Evolutionary conservation across 2,329 filamentous ascomycete species (phyloP).

Genomic region (Fusarium xylarioides): DNA sequence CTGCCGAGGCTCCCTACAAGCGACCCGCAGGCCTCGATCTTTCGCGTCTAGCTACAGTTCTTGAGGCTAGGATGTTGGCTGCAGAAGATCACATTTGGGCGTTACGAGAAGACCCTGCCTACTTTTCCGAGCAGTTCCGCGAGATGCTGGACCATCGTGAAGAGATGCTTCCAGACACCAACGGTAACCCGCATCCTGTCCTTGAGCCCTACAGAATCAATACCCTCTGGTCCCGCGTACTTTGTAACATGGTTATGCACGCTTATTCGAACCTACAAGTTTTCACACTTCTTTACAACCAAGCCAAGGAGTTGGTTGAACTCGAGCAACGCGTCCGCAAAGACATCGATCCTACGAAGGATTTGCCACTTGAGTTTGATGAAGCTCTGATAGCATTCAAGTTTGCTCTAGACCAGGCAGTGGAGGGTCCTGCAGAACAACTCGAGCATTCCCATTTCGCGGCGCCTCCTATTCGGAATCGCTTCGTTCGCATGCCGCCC

Average conservation of each 20-base stretch:
- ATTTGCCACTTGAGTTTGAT: not conserved
- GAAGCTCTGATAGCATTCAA: not conserved
- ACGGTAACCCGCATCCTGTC: not conserved
- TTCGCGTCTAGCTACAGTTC: not conserved
- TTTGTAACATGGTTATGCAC: not conserved
- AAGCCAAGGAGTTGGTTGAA: too few relatives aligned
- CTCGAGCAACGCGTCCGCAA: not conserved
- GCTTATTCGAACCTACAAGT: not conserved
- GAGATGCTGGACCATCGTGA: conserved; percentile 56
- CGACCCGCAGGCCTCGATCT: conserved; percentile 58
- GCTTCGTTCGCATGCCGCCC: not conserved
- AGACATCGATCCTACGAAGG: not conserved
- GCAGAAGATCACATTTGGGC: conserved; percentile 64
- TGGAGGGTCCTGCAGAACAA: not conserved
- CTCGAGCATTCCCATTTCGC: not conserved
- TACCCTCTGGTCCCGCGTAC: not conserved
- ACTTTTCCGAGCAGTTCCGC: conserved; percentile 58
- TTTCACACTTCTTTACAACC: not conserved
- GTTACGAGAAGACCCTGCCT: conserved; percentile 66
- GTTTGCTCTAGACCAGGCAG: not conserved
- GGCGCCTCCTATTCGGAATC: not conserved
- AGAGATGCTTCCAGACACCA: not conserved
- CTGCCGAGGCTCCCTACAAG: conserved; percentile 62
- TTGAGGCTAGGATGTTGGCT: conserved; percentile 52
- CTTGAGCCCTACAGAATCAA: not conserved